Evolutionary conservation across 1,139 yeast species (phyloP).

Genomic region (Kazachstania sp.): DNA sequence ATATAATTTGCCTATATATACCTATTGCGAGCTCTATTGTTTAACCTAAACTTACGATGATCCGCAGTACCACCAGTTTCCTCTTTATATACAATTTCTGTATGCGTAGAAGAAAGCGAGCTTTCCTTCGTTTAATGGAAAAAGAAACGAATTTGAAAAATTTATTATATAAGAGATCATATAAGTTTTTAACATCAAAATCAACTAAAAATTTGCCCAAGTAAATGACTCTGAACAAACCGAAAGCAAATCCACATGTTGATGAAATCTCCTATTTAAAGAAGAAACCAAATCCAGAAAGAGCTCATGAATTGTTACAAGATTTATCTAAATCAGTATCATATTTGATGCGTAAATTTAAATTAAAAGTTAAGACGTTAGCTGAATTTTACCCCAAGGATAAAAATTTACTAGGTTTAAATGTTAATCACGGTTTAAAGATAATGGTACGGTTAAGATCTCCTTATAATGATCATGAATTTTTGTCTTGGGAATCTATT

Average conservation of each 20-base stretch:
- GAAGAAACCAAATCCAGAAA: conserved; percentile 44
- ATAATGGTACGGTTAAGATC: conserved; percentile 65
- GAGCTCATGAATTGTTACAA: conserved; percentile 51
- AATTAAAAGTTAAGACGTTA: conserved; percentile 56
- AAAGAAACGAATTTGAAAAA: too few relatives aligned
- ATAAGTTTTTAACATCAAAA: too few relatives aligned
- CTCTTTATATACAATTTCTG: too few relatives aligned
- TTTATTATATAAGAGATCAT: too few relatives aligned
- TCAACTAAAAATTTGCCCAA: too few relatives aligned
- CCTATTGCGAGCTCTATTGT: too few relatives aligned
- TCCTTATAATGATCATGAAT: conserved; percentile 45
- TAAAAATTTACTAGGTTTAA: conserved; percentile 61
- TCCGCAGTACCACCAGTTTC: neutral
- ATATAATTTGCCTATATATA: too few relatives aligned
- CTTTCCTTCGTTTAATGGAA: too few relatives aligned
- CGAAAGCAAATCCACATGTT: conserved; percentile 21
- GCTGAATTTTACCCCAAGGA: conserved; percentile 80
- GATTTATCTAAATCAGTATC: conserved; percentile 56
- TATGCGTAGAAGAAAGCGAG: too few relatives aligned
- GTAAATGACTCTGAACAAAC: conserved; percentile 4
- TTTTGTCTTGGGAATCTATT: conserved; percentile 58
- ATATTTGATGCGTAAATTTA: conserved; percentile 65
- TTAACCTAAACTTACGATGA: neutral
- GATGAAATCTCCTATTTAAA: conserved; percentile 47
- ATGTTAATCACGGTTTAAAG: conserved; percentile 76